Percentiles rank a stretch among this genome's conserved stretches.
phyloP scores from a whole-genome alignment of 2,329 filamentous ascomycete species.

The Claviceps arundinis region DNA sequence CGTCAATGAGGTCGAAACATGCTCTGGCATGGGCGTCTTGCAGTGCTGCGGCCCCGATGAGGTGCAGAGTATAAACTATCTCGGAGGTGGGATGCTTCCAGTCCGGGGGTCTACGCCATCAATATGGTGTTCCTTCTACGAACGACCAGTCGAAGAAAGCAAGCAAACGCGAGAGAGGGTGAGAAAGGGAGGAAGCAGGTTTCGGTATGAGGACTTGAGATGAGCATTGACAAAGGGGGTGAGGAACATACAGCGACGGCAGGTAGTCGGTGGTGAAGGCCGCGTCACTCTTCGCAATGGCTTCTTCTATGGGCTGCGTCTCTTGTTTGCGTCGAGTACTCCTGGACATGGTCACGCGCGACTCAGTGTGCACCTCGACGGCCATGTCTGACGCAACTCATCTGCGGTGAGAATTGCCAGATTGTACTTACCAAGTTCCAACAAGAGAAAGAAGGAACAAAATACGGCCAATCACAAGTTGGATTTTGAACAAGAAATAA shows the following conservation, averaged over 20 bases:
- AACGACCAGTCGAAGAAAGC: too few species aligned
- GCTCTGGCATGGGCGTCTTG: conserved; percentile 30
- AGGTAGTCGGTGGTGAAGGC: conserved; percentile 1
- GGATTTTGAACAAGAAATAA: not conserved
- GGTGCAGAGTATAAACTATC: conserved; percentile 27
- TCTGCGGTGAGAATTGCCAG: not conserved
- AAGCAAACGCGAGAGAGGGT: not conserved
- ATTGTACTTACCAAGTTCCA: not conserved
- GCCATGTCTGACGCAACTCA: not conserved
- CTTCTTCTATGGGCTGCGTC: not conserved
- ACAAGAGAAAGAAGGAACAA: not conserved
- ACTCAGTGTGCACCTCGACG: not conserved
- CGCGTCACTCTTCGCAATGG: conserved; percentile 1
- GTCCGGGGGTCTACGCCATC: conserved; percentile 2
- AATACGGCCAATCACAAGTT: not conserved
- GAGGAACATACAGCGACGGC: conserved; percentile 20
- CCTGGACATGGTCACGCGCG: not conserved
- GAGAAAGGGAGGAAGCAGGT: not conserved
- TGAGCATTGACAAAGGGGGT: too few species aligned
- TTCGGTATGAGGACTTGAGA: not conserved
- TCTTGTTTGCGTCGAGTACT: not conserved
- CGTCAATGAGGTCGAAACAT: conserved; percentile 45
- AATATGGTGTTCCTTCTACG: not conserved
- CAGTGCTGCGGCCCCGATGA: conserved; percentile 29
- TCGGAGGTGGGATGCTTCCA: conserved; percentile 40